phyloP scores from a whole-genome alignment of 108 stramenopile genomes.

The Skeletonema marinoi region DNA sequence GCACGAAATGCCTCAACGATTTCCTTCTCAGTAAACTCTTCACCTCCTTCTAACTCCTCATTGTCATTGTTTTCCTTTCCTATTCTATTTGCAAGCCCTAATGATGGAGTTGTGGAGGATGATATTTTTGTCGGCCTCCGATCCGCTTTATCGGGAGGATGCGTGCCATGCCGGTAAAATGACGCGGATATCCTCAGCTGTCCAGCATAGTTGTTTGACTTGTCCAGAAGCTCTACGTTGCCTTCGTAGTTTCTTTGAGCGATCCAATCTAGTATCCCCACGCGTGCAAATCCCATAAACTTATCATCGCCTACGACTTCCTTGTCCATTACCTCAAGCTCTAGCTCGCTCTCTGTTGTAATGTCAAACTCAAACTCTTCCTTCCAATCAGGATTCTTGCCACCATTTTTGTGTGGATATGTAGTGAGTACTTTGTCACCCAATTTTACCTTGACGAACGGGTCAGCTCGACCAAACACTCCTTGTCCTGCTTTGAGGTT shows the following conservation, averaged over 20 bases:
- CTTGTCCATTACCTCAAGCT: slow-evolving; percentile 75
- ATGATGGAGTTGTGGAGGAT: not conserved
- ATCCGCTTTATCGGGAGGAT: slow-evolving; percentile 7
- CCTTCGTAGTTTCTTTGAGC: slow-evolving; percentile 76
- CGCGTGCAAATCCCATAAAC: slow-evolving; percentile 79
- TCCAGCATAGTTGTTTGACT: slow-evolving; percentile 63
- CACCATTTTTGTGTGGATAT: slow-evolving; percentile 64
- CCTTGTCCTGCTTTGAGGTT: slow-evolving; percentile 83
- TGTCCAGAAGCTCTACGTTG: slow-evolving; percentile 73
- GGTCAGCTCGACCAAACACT: slow-evolving; percentile 82
- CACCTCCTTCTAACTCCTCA: not conserved
- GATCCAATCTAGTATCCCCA: slow-evolving; percentile 85
- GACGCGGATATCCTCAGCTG: slow-evolving; percentile 61
- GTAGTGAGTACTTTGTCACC: slow-evolving; percentile 58
- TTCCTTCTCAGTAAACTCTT: slow-evolving; percentile 82
- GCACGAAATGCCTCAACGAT: slow-evolving; percentile 77
- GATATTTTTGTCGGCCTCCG: not conserved
- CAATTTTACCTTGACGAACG: slow-evolving; percentile 70
- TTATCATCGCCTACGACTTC: slow-evolving; percentile 82
- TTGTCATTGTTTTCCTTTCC: slow-evolving; percentile 17
- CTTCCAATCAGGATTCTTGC: slow-evolving; percentile 84
- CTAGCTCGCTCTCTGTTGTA: slow-evolving; percentile 73
- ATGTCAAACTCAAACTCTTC: slow-evolving; percentile 86
- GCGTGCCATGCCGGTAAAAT: slow-evolving; percentile 67
- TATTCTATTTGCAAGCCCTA: not conserved